Base-by-base conservation (phyloP, 2,329 filamentous ascomycete genomes). In the Trichoderma oligosporum region DNA sequence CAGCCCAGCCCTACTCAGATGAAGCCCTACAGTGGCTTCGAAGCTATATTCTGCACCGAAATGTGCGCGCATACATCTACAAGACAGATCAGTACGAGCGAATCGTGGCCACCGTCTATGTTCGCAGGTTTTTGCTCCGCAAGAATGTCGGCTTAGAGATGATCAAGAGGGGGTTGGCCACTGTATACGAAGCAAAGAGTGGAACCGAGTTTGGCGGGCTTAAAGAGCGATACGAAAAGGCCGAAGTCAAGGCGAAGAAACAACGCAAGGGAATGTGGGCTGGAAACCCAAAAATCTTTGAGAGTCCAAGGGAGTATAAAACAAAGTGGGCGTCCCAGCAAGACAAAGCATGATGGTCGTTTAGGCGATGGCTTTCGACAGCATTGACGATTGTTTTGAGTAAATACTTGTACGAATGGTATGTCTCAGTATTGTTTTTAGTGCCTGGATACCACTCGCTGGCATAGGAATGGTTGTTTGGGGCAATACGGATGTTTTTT, bases 261-360 rank as follows among this genome's bases (percentile, higher is more conserved):
- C 81, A 79, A 67, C 82, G 82, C 61, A 77, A 76, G 63, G 89
- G 89, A 0, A 83, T 97, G 76, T 97, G 94, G 94, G 78, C 81
- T 46, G 79, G 81, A 29, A 82, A 82, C 60, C 75, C 75, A 67
- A 78, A 78, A 62, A 73, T 78, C 59, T 86, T 86, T 68, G 92
- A 97, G 76, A 96, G 86, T 70, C 94, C 94, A 7, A 83, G 91
- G 64, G 87, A 90, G 60, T 99, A 90, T 74, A 99, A 99, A 78
- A 86, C 71, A 24, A 70, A 65, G 49, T 70, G 68, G 67, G 67
- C 67, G 36, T 41, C 53, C 44, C 54, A 56, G 54, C 54, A 48
- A 42, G 54, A 45, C 41, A 55, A 55, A 33, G 16, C 41, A 7
- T 38, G 25, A 25, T 52, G 44, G n/a, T 22, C 20, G 20, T 8